These are phyloP conservation scores for Pythium utonaiense DNA, from an alignment of 352 stramenopile species.

Conservation along the genomic window DNA sequence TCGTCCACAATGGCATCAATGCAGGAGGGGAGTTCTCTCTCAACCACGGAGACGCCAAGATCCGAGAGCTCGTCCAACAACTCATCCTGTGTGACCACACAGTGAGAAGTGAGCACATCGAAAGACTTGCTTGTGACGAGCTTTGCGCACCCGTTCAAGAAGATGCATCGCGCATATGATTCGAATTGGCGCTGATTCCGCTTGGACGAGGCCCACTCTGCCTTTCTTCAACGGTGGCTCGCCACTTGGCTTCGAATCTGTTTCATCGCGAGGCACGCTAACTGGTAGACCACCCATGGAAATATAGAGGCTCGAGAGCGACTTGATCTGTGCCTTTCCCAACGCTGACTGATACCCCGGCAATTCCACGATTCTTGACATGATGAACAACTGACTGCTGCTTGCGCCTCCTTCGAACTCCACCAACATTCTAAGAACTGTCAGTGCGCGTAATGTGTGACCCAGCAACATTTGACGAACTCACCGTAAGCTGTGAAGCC, in stretches of 20 bases:
- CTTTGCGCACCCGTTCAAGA: slow-evolving; percentile 31
- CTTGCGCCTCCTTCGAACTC: neutral
- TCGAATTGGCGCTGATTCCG: slow-evolving; percentile 24
- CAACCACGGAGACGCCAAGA: slow-evolving; percentile 48
- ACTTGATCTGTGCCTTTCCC: neutral
- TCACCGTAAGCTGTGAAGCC: slow-evolving; percentile 65
- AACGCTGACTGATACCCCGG: neutral
- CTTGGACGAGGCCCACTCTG: neutral
- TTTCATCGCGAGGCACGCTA: neutral
- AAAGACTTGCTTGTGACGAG: neutral
- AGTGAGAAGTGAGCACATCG: neutral
- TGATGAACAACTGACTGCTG: neutral
- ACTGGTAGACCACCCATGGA: neutral
- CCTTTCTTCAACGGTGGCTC: slow-evolving; percentile 9
- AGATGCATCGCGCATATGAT: slow-evolving; percentile 40
- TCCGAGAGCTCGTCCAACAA: slow-evolving; percentile 65
- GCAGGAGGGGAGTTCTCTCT: slow-evolving; percentile 47
- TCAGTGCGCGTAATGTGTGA: neutral
- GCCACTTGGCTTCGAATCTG: neutral
- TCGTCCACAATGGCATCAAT: slow-evolving; percentile 72
- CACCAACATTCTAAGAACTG: neutral
- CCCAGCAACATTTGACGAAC: neutral
- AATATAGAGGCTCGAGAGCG: neutral
- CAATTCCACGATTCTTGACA: neutral
- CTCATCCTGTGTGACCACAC: slow-evolving; percentile 41